Evolutionary conservation across 2,329 filamentous ascomycete genomes (phyloP), one percentile per base, ranked within the genome.

Genomic region (Scedosporium boydii): DNA sequence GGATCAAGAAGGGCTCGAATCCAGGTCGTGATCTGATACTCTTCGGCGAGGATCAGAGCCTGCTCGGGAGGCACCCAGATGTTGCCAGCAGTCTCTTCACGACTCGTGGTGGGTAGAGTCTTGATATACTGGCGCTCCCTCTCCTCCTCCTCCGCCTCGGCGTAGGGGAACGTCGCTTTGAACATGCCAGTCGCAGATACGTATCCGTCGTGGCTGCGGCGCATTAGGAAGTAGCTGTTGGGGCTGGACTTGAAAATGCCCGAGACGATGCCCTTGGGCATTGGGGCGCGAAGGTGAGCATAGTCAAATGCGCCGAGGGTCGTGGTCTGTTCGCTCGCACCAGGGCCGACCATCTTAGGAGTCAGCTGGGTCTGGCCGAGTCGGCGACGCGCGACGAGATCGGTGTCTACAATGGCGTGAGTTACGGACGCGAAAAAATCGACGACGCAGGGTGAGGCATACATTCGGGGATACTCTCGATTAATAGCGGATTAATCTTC

Each of bases 221-320:
- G 87, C 90, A 99, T 99, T 69, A 99, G 79, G 75, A 98, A 99
- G 77, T 99, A 99, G 68, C 91, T 95, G 73, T 91, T 91, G 4
- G 95, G 93, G 72, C 87, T 87, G 64, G 87, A 88, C 70, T 90
- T 88, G 80, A 98, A 98, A 70, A 99, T 96, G 71, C 95, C 95
- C 5, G 93, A 96, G 29, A 87, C 85, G 68, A 98, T 87, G 66
- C 95, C 92, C 75, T 93, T 95, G 59, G 95, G 95, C 57, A 99
- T 79, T 14, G 95, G 93, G 64, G 93, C 93, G 71, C 93, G 89
- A 59, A 99, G 82, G 73, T 99, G 95, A 67, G 93, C 93, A 75
- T 99, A 99, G 76, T 98, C 95, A 73, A 99, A 96, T 57, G 88
- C 86, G 60, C 91, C 91, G 64, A 95, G 80, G 68, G 88, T 87